These are phyloP conservation scores for Hemileia vastatrix DNA, from an alignment of 1,284 basidiomycete genomes.

Conservation along the genomic window DNA sequence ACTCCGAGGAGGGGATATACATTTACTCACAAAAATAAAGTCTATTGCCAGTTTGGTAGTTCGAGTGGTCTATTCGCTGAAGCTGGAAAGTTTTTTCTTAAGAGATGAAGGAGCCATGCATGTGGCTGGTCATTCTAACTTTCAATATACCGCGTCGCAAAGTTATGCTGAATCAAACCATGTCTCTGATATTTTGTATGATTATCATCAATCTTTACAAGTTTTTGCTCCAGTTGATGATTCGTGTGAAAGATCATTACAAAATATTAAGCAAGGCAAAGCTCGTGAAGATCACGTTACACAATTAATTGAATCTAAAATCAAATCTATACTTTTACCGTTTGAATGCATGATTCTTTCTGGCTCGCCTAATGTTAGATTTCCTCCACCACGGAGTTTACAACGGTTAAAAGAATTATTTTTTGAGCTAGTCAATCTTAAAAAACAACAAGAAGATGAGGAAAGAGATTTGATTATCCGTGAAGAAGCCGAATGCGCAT, in stretches of 20 bases:
- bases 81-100: constrained; percentile 88
- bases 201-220: no score
- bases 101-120: constrained; percentile 57
- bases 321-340: constrained; percentile 59
- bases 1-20: constrained; percentile 74
- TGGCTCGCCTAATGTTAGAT: constrained; percentile 76
- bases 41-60: constrained; percentile 82
- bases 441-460: constrained; percentile 65
- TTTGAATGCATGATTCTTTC: constrained; percentile 78
- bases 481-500: constrained; percentile 58
- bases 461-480: constrained; percentile 60
- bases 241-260: neutral
- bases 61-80: constrained; percentile 79
- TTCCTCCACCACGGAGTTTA: constrained; percentile 79
- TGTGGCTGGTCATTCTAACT: no score
- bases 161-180: no score
- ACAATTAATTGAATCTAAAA: no score
- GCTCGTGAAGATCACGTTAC: no score
- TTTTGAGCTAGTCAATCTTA: constrained; percentile 57
- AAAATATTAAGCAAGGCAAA: constrained; percentile 25
- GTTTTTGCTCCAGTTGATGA: no score
- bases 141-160: no score
- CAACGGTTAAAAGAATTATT: constrained; percentile 76
- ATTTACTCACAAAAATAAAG: constrained; percentile 73
- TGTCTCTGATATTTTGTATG: no score